These are phyloP conservation scores for Paradendryphiella salina DNA, from an alignment of 2,329 filamentous ascomycete genomes.

Conservation along the genomic window DNA sequence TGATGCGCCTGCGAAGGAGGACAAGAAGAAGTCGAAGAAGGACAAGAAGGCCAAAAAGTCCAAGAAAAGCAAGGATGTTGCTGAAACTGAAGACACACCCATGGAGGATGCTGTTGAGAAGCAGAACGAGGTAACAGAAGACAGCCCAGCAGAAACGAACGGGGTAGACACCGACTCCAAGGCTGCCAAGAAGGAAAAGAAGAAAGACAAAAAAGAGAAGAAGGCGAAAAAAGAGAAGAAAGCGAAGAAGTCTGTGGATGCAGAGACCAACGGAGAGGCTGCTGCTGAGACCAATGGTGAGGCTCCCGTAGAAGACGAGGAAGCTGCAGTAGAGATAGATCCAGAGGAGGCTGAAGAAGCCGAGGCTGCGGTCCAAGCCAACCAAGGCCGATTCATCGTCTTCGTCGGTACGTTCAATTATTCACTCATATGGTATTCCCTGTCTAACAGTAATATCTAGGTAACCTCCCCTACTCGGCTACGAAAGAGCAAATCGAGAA, in stretches of 20 bases:
- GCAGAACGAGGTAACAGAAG: slow-evolving; percentile 16
- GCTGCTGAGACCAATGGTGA: slow-evolving; percentile 24
- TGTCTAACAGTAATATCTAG: slow-evolving; percentile 47
- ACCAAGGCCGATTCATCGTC: slow-evolving; percentile 68
- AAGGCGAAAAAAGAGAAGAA: slow-evolving; percentile 38
- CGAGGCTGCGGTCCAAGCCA: slow-evolving; percentile 23
- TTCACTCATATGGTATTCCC: not conserved
- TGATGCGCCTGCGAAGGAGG: slow-evolving; percentile 21
- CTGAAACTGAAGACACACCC: slow-evolving; percentile 13
- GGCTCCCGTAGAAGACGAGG: slow-evolving; percentile 15
- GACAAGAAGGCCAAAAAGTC: slow-evolving; percentile 31
- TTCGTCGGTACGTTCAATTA: slow-evolving; percentile 65
- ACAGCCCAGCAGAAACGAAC: slow-evolving; percentile 14
- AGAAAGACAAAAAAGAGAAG: slow-evolving; percentile 35
- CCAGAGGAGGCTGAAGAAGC: slow-evolving; percentile 20
- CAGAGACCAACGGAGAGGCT: slow-evolving; percentile 19
- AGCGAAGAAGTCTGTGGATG: slow-evolving; percentile 26
- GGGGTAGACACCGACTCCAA: slow-evolving; percentile 22
- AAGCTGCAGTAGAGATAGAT: slow-evolving; percentile 22
- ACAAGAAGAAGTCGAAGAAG: slow-evolving; percentile 32
- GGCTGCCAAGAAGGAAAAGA: slow-evolving; percentile 27
- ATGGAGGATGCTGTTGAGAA: slow-evolving; percentile 14
- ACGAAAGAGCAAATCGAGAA: slow-evolving; percentile 68
- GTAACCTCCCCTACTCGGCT: slow-evolving; percentile 86
- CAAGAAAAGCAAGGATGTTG: slow-evolving; percentile 18